Evolutionary conservation across 2,329 filamentous ascomycete genomes (phyloP).

Genomic region (Monilinia fructicola): DNA sequence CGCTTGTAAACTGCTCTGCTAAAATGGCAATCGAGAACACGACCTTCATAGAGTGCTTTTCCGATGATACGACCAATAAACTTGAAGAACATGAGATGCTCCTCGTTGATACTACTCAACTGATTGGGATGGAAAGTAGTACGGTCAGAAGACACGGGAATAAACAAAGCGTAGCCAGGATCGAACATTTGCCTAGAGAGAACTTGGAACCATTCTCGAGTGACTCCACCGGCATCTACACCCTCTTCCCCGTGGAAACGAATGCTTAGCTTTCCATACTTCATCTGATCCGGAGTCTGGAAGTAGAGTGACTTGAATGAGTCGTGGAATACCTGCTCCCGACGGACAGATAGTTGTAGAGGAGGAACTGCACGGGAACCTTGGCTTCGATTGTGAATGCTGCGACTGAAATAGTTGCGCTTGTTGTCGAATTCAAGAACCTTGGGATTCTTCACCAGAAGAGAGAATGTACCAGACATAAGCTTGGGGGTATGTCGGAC

Average conservation of each 20-base stretch:
- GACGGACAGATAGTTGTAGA: conserved; percentile 83
- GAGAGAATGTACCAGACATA: conserved; percentile 96
- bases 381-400: conserved; percentile 74
- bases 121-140: conserved; percentile 99
- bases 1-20: conserved; percentile 98
- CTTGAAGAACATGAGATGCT: conserved; percentile 98
- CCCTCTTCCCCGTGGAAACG: conserved; percentile 97
- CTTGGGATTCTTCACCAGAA: conserved; percentile 97
- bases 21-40: conserved; percentile 97
- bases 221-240: conserved; percentile 95
- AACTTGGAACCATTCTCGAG: conserved; percentile 98
- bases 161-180: conserved; percentile 94
- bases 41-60: conserved; percentile 94
- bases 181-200: conserved; percentile 98
- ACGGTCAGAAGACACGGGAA: conserved; percentile 91
- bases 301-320: conserved; percentile 98
- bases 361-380: conserved; percentile 68
- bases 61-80: conserved; percentile 98
- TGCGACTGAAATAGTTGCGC: conserved; percentile 96
- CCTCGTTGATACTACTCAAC: conserved; percentile 87
- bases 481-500: conserved; percentile 95
- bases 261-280: conserved; percentile 97
- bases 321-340: conserved; percentile 95
- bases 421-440: conserved; percentile 99
- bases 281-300: conserved; percentile 95